A percentile compares a stretch with the other conserved stretches of the same genome.
Evolutionary conservation across 352 stramenopile genomes (phyloP).

Genomic region (Phytopythium boreale): DNA sequence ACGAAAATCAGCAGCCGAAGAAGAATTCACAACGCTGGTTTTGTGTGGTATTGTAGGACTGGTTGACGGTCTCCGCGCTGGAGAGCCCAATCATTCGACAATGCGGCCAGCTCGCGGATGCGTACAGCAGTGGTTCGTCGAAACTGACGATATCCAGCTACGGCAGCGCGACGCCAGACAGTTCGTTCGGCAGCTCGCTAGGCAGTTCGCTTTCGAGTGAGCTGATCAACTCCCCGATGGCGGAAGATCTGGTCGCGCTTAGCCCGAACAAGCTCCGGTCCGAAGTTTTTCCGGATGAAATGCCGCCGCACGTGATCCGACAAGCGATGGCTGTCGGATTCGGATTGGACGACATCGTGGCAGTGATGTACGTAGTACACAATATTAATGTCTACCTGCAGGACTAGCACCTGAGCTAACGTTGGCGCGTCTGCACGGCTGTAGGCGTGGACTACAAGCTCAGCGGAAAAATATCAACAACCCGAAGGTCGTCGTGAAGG

Average conservation of each 20-base stretch:
- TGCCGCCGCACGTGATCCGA: slow-evolving; percentile 45
- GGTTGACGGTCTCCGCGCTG: slow-evolving; percentile 49
- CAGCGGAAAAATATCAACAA: slow-evolving; percentile 43
- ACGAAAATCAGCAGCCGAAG: neutral
- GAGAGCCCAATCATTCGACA: slow-evolving; percentile 39
- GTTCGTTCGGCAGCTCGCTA: slow-evolving; percentile 7
- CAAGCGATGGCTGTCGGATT: slow-evolving; percentile 54
- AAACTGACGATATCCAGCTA: neutral
- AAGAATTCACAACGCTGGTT: neutral
- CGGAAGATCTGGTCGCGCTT: slow-evolving; percentile 40
- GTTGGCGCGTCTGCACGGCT: neutral
- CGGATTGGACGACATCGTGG: slow-evolving; percentile 35
- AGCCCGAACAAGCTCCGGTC: slow-evolving; percentile 40
- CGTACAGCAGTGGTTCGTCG: neutral
- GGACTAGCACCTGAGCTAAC: neutral
- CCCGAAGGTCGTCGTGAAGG: slow-evolving; percentile 29
- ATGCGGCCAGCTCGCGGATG: neutral
- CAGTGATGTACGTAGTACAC: slow-evolving; percentile 43
- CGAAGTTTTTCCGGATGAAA: slow-evolving; percentile 50
- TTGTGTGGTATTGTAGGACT: slow-evolving; percentile 21
- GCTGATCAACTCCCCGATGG: slow-evolving; percentile 37
- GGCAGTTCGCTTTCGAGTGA: slow-evolving; percentile 15
- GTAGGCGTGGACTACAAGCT: slow-evolving; percentile 48
- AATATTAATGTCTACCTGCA: neutral
- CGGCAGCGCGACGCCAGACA: neutral